These are phyloP conservation scores for Aspergillus pseudoviridinutans DNA, from an alignment of 2,329 filamentous ascomycete genomes.

Conservation along the genomic window DNA sequence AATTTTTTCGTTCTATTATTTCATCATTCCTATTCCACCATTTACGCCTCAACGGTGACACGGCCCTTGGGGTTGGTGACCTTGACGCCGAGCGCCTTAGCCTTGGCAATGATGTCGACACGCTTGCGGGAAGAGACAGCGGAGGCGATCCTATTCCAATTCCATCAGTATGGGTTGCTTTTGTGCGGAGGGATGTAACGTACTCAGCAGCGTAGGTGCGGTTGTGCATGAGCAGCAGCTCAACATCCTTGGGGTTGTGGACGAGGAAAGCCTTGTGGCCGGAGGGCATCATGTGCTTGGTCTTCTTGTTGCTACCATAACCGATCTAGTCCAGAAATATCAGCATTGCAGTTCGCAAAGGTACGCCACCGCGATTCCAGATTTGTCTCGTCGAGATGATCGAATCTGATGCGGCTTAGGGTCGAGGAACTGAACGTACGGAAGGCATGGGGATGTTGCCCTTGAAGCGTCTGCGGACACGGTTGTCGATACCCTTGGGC, in stretches of 20 bases:
- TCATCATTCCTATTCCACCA: conserved; percentile 10
- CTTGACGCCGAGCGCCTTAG: conserved; percentile 98
- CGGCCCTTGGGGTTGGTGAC: conserved; percentile 99
- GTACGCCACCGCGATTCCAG: no score
- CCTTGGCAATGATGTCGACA: conserved; percentile 94
- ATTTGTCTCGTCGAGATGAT: not conserved
- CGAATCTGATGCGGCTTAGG: not conserved
- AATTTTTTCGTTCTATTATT: conserved; percentile 44
- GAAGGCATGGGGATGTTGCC: conserved; percentile 95
- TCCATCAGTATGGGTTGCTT: not conserved
- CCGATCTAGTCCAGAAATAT: conserved; percentile 66
- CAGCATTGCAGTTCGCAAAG: conserved; percentile 7
- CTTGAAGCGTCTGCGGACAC: conserved; percentile 95
- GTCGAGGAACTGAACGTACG: conserved; percentile 58
- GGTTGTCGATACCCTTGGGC: conserved; percentile 99
- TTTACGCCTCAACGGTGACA: conserved; percentile 85
- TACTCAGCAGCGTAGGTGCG: conserved; percentile 98
- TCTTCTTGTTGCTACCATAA: conserved; percentile 99
- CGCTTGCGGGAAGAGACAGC: conserved; percentile 98
- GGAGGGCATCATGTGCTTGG: conserved; percentile 95
- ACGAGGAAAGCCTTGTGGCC: conserved; percentile 99
- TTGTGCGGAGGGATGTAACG: conserved; percentile 36
- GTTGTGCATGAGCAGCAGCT: conserved; percentile 99
- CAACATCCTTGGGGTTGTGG: conserved; percentile 91
- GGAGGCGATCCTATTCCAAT: conserved; percentile 75